Percentiles rank a stretch among this genome's conserved stretches.
phyloP scores from a whole-genome alignment of 2,329 filamentous ascomycete genomes.

The Diaporthe sp. region DNA sequence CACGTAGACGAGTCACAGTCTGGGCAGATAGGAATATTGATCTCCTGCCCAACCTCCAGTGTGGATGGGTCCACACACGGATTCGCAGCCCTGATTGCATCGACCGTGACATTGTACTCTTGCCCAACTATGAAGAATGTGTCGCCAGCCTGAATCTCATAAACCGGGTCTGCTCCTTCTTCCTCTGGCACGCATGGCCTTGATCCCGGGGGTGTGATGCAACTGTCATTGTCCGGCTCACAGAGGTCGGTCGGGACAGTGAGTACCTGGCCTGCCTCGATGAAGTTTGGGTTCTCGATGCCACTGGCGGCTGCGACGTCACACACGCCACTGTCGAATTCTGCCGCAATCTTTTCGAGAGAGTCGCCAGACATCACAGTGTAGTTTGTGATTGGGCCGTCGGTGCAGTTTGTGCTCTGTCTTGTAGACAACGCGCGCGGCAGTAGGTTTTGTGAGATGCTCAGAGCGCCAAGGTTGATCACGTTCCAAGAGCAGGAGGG shows the following conservation, averaged over 20 bases:
- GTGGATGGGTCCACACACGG: constrained; percentile 14
- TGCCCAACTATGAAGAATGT: constrained; percentile 26
- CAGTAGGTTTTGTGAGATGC: not conserved
- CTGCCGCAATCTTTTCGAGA: constrained; percentile 24
- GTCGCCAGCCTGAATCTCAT: constrained; percentile 19
- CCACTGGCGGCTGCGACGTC: constrained; percentile 14
- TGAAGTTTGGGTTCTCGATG: constrained; percentile 18
- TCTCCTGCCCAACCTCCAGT: constrained; percentile 18
- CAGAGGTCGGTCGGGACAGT: constrained; percentile 26
- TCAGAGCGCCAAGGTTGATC: constrained; percentile 13
- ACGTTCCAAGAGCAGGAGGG: constrained; percentile 29
- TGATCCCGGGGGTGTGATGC: constrained; percentile 16
- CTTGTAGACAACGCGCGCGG: not conserved
- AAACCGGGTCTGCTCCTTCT: not conserved
- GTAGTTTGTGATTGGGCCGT: not conserved
- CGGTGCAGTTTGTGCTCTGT: constrained; percentile 14
- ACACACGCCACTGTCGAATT: constrained; percentile 26
- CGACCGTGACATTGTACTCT: constrained; percentile 19
- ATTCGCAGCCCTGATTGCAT: constrained; percentile 19
- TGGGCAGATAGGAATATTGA: constrained; percentile 23
- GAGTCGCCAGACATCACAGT: constrained; percentile 21
- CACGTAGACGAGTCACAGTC: not conserved
- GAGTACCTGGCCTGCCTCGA: constrained; percentile 10
- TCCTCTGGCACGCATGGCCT: constrained; percentile 13
- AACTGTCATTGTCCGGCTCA: constrained; percentile 29